Percentiles rank a stretch among this genome's conserved stretches.
These are phyloP conservation scores for Gaillardinia entomophila DNA, from an alignment of 805 yeast species.

Conservation along the genomic window DNA sequence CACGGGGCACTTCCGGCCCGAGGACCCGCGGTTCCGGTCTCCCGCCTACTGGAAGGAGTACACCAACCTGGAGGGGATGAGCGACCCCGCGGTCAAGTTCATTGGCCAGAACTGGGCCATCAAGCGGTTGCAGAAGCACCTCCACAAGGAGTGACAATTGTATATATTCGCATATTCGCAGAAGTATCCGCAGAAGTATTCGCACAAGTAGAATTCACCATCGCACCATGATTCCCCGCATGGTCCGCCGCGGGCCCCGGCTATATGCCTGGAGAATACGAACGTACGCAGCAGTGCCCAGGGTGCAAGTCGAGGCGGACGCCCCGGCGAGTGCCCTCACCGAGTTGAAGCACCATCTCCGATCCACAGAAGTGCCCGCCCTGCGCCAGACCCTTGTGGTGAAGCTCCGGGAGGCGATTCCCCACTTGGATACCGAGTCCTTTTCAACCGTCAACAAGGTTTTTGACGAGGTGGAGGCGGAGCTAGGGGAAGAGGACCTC, in stretches of 20 bases:
- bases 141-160: conserved; percentile 8
- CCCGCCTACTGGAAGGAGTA: conserved; percentile 73
- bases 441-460: conserved; percentile 16
- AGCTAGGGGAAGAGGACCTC: conserved; percentile 5
- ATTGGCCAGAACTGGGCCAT: conserved; percentile 84
- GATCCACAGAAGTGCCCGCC: conserved; percentile 19
- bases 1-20: conserved; percentile 44
- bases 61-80: conserved; percentile 58
- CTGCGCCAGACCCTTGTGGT: too few relatives aligned
- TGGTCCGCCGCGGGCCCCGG: too few relatives aligned
- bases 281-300: background rate
- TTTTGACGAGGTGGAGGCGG: conserved; percentile 4
- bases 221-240: too few relatives aligned
- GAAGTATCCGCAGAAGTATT: too few relatives aligned
- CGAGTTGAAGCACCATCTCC: conserved; percentile 13
- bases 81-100: conserved; percentile 64
- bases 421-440: conserved; percentile 4
- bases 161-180: conserved; percentile 6
- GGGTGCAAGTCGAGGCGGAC: too few relatives aligned
- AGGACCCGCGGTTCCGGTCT: conserved; percentile 62
- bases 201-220: too few relatives aligned
- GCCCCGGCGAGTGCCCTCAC: too few relatives aligned
- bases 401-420: too few relatives aligned
- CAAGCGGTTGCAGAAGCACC: conserved; percentile 55
- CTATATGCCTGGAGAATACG: too few relatives aligned